Percentiles rank a stretch among this genome's conserved stretches.
phyloP scores from a whole-genome alignment of 2,329 filamentous ascomycete species.

The Sclerotinia glacialis region DNA sequence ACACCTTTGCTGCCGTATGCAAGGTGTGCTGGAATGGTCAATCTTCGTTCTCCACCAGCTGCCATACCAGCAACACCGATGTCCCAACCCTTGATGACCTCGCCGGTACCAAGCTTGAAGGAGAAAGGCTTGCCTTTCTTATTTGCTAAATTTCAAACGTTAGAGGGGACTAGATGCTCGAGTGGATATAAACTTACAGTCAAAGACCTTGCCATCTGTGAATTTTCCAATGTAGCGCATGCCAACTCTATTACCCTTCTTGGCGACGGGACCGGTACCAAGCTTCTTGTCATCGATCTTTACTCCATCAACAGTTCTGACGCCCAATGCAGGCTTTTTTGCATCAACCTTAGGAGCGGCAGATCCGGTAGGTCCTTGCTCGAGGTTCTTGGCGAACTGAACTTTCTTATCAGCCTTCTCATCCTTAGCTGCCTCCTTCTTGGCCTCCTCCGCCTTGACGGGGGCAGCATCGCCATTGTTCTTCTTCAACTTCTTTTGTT shows the following conservation, averaged over 20 bases:
- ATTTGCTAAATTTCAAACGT: constrained; percentile 63
- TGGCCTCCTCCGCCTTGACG: constrained; percentile 58
- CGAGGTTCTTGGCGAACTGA: constrained; percentile 97
- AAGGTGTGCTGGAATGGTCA: constrained; percentile 81
- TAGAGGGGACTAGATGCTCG: not conserved
- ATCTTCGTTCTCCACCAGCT: constrained; percentile 86
- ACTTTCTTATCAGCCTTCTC: constrained; percentile 85
- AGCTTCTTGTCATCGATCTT: constrained; percentile 94
- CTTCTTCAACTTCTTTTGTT: constrained; percentile 97
- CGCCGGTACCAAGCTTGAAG: constrained; percentile 90
- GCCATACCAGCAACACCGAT: constrained; percentile 90
- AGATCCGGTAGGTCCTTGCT: constrained; percentile 86
- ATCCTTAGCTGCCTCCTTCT: constrained; percentile 48
- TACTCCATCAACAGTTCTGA: constrained; percentile 83
- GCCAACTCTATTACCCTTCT: constrained; percentile 85
- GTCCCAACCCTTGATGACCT: constrained; percentile 99
- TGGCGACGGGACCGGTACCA: constrained; percentile 78
- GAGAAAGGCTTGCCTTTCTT: constrained; percentile 98
- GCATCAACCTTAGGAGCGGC: constrained; percentile 48
- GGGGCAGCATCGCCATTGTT: constrained; percentile 86
- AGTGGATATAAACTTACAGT: constrained; percentile 59
- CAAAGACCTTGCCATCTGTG: constrained; percentile 90
- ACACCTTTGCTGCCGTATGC: constrained; percentile 84
- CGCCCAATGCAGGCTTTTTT: constrained; percentile 54
- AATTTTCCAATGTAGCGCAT: constrained; percentile 99